Evolutionary conservation across 768 basidiomycete species (phyloP).

Genomic region (Lentinula sp.): DNA sequence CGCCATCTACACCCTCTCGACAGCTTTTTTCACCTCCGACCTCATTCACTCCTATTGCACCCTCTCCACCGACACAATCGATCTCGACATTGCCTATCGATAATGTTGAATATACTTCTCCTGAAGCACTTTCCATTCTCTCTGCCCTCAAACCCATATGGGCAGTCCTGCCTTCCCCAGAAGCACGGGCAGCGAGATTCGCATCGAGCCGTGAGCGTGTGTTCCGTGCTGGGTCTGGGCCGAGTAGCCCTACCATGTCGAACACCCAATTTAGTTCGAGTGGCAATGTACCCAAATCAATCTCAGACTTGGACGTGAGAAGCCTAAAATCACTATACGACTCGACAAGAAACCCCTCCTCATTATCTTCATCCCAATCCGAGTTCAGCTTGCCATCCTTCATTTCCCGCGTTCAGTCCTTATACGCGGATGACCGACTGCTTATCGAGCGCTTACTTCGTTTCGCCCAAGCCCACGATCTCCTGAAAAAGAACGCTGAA

Average conservation of each 20-base stretch:
- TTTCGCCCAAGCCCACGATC: constrained; percentile 84
- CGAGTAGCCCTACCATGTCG: constrained; percentile 15
- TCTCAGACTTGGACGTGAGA: constrained; percentile 83
- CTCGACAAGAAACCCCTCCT: constrained; percentile 13
- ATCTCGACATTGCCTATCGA: constrained; percentile 16
- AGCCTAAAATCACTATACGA: constrained; percentile 81
- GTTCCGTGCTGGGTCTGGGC: constrained; percentile 42
- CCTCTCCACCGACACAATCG: constrained; percentile 19
- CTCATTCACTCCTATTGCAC: neutral
- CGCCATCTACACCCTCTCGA: neutral
- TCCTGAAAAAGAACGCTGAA: constrained; percentile 90
- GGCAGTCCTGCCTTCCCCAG: constrained; percentile 78
- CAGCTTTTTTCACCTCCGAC: neutral
- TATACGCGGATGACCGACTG: constrained; percentile 77
- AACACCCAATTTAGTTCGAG: constrained; percentile 26
- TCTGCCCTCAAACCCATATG: constrained; percentile 69
- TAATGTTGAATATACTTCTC: constrained; percentile 16
- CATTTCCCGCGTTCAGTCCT: constrained; percentile 67
- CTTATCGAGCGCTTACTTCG: constrained; percentile 80
- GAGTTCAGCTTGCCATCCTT: constrained; percentile 73
- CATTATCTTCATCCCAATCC: constrained; percentile 6
- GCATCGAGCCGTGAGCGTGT: constrained; percentile 28
- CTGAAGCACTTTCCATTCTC: constrained; percentile 50
- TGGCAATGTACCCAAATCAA: constrained; percentile 32
- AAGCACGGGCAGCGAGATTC: constrained; percentile 69